Evolutionary conservation across 1,284 basidiomycete genomes (phyloP), one percentile per base, ranked within the genome.

Genomic region (Pascua guehoae): DNA sequence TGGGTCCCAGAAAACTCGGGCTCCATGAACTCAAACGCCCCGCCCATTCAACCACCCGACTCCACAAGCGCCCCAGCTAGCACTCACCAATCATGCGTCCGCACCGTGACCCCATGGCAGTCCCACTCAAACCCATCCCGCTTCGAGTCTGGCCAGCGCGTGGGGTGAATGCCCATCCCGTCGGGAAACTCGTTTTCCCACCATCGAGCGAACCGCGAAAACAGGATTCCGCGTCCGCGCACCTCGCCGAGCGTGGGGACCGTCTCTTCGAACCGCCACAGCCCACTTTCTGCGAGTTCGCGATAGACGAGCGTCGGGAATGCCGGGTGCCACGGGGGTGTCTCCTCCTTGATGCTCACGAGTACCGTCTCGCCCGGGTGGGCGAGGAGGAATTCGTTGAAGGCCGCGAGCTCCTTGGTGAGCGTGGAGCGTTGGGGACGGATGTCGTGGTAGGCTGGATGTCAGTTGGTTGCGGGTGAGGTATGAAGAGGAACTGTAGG

Each of bases 341-440:
- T 86, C 71, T 94, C 91, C 71, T 93, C 88, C 73, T 94, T 93
- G 70, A 95, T 83, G 12, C 85, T 91, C 77, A 92, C 84, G 41
- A 94, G 81, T 42, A 94, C 71, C 0, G 88, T 87, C 73, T 94
- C 91, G 42, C 79, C 80, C 3, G 76, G 79, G 1, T 86, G 80
- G 0, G 80, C 78, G 9, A 80, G 80, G 41, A 94, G 82, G 74
- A 90, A 95, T 2, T 70, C 64, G 63, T 86, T 79, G 11, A 92
- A 67, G 5, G 52, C 57, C 17, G 79, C 79, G 4, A 78, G 65
- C 12, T 93, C 79, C 51, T 88, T 84, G 14, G 81, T 78, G 55
- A 83, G 77, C 0, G 85, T 78, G 0, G 84, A 82, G 53, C 81
- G 79, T 70, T 93, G 83, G 0, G 88, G 85, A 66, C 83, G 84